Percentiles rank a stretch among this genome's conserved stretches.
phyloP scores from a whole-genome alignment of 805 yeast species.

The Tetrapisispora taiwanensis region DNA sequence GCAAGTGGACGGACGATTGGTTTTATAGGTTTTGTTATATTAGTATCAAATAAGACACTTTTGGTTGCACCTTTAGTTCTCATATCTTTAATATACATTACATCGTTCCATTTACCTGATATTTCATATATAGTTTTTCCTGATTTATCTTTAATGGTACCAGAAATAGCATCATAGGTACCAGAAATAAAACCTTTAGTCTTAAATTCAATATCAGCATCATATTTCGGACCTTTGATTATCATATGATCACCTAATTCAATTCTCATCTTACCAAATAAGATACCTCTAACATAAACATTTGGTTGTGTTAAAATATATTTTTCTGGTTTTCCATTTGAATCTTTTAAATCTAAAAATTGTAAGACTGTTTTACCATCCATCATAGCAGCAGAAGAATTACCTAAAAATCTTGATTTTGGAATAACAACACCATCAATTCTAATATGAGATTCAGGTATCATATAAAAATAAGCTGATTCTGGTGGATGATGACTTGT shows the following conservation, averaged over 20 bases:
- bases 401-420: constrained; percentile 80
- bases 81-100: constrained; percentile 55
- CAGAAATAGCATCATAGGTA: constrained; percentile 80
- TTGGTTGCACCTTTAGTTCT: constrained; percentile 37
- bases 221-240: constrained; percentile 52
- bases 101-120: constrained; percentile 89
- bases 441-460: constrained; percentile 71
- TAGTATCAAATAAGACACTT: constrained; percentile 50
- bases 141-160: constrained; percentile 46
- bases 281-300: constrained; percentile 85
- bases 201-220: constrained; percentile 84
- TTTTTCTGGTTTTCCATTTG: constrained; percentile 45
- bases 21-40: constrained; percentile 37
- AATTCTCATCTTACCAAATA: constrained; percentile 80
- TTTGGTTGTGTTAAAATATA: constrained; percentile 92
- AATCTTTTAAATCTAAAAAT: constrained; percentile 47
- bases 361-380: constrained; percentile 74
- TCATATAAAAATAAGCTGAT: constrained; percentile 80
- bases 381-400: constrained; percentile 96
- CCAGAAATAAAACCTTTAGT: constrained; percentile 93
- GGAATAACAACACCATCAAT: constrained; percentile 88
- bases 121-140: constrained; percentile 55
- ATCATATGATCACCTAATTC: constrained; percentile 89
- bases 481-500: constrained; percentile 99
- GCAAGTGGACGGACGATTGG: constrained; percentile 70